These are phyloP conservation scores for Esteya vermicola DNA, from an alignment of 2,329 filamentous ascomycete genomes.

Conservation along the genomic window DNA sequence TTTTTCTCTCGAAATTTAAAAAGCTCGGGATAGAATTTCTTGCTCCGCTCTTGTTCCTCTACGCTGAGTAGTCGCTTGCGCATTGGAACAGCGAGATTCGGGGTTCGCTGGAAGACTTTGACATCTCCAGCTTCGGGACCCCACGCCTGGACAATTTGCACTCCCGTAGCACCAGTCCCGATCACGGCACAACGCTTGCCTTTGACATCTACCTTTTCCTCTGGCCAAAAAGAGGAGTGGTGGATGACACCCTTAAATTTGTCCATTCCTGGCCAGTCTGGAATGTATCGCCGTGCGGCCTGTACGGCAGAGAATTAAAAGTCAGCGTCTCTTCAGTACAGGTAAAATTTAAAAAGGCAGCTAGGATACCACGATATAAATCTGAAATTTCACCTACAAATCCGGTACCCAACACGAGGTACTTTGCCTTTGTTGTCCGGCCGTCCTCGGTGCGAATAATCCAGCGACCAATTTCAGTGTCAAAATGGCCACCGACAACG, in stretches of 20 bases:
- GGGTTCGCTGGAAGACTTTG: slow-evolving; percentile 51
- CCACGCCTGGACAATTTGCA: slow-evolving; percentile 49
- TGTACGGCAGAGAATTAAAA: too few relatives aligned
- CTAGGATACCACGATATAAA: too few relatives aligned
- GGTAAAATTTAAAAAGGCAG: too few relatives aligned
- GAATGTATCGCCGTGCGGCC: slow-evolving; percentile 47
- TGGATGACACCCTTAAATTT: slow-evolving; percentile 44
- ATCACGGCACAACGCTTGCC: slow-evolving; percentile 48
- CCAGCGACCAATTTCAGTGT: slow-evolving; percentile 33
- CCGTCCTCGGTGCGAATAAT: slow-evolving; percentile 32
- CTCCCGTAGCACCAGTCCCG: slow-evolving; percentile 49
- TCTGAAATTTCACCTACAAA: too few relatives aligned
- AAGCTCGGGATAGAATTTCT: slow-evolving; percentile 31
- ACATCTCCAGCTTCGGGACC: slow-evolving; percentile 36
- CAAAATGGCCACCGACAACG: slow-evolving; percentile 36
- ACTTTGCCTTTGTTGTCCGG: slow-evolving; percentile 31
- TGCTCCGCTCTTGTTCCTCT: slow-evolving; percentile 33
- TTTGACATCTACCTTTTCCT: slow-evolving; percentile 37
- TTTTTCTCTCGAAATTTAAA: slow-evolving; percentile 36
- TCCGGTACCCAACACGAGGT: slow-evolving; percentile 37
- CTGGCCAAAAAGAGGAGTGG: slow-evolving; percentile 48
- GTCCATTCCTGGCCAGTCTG: slow-evolving; percentile 43
- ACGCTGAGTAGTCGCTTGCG: slow-evolving; percentile 29
- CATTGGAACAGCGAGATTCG: slow-evolving; percentile 52
- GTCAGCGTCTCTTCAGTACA: too few relatives aligned